Evolutionary conservation across 1,139 yeast genomes (phyloP).

Genomic region (Yamadazyma friedrichii): DNA sequence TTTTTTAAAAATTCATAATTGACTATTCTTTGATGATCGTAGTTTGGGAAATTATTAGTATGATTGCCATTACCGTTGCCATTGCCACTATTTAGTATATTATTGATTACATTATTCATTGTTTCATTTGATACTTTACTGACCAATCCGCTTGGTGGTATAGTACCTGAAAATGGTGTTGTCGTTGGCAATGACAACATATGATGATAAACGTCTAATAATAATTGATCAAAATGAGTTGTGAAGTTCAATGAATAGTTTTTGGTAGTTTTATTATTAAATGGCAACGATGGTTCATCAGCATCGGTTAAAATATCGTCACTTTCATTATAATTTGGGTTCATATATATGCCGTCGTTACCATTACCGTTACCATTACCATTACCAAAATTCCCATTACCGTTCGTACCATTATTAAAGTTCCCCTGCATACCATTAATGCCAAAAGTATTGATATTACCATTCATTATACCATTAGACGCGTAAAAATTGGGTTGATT

Average conservation of each 20-base stretch:
- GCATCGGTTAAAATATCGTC: slow-evolving; percentile 45
- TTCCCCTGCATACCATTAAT: background rate
- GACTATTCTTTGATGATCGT: slow-evolving; percentile 36
- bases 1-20: slow-evolving; percentile 33
- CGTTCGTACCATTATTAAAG: background rate
- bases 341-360: slow-evolving; percentile 22
- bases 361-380: background rate
- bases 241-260: slow-evolving; percentile 39
- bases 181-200: slow-evolving; percentile 45
- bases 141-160: slow-evolving; percentile 47
- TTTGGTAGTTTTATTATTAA: slow-evolving; percentile 21
- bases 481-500: slow-evolving; percentile 17
- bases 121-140: slow-evolving; percentile 46
- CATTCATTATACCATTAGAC: slow-evolving; percentile 1
- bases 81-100: too few species aligned
- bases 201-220: slow-evolving; percentile 34
- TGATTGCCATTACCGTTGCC: slow-evolving; percentile 12
- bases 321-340: slow-evolving; percentile 37
- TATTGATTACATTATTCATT: slow-evolving; percentile 25
- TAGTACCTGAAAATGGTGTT: slow-evolving; percentile 43
- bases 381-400: background rate
- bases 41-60: slow-evolving; percentile 21
- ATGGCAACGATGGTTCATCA: slow-evolving; percentile 28
- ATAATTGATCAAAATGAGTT: slow-evolving; percentile 36
- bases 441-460: background rate